Conservation (phyloP, 176 grass and related monocot species). For the Microstegium vimineum region DNA sequence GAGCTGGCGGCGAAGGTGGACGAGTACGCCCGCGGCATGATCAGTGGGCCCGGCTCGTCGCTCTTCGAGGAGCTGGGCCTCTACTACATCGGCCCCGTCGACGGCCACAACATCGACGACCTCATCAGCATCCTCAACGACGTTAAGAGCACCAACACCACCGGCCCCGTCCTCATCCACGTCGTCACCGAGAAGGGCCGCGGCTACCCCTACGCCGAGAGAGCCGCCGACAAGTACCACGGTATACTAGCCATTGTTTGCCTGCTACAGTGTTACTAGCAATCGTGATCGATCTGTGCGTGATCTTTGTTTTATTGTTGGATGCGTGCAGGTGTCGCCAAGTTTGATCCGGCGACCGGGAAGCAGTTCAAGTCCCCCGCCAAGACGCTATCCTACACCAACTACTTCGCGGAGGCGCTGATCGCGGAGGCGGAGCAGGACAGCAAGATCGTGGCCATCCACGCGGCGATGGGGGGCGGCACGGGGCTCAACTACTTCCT, state of each 20-base stretch:
- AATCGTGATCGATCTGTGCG: neutral
- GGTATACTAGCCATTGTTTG: conserved; percentile 23
- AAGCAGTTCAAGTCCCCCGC: conserved; percentile 76
- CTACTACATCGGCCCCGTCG: conserved; percentile 96
- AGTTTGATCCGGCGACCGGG: conserved; percentile 93
- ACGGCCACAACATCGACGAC: conserved; percentile 97
- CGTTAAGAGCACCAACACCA: conserved; percentile 83
- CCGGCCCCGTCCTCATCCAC: conserved; percentile 95
- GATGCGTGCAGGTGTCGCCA: conserved; percentile 51
- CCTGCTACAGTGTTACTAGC: neutral
- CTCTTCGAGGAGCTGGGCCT: conserved; percentile 98
- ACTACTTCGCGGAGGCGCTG: conserved; percentile 90
- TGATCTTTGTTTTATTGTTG: neutral
- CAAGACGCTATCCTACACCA: conserved; percentile 80
- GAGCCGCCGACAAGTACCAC: conserved; percentile 96
- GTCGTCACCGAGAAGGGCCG: conserved; percentile 95
- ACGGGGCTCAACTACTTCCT: conserved; percentile 96
- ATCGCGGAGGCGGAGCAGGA: conserved; percentile 91
- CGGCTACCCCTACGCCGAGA: conserved; percentile 95
- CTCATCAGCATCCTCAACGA: conserved; percentile 79
- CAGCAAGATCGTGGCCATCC: conserved; percentile 83
- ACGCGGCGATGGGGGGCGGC: conserved; percentile 96
- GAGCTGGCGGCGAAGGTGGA: conserved; percentile 95
- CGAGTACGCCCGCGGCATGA: conserved; percentile 99
- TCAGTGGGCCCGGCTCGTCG: conserved; percentile 74